Base-by-base conservation (phyloP, 2,329 filamentous ascomycete species). In the Penicillium sp. region DNA sequence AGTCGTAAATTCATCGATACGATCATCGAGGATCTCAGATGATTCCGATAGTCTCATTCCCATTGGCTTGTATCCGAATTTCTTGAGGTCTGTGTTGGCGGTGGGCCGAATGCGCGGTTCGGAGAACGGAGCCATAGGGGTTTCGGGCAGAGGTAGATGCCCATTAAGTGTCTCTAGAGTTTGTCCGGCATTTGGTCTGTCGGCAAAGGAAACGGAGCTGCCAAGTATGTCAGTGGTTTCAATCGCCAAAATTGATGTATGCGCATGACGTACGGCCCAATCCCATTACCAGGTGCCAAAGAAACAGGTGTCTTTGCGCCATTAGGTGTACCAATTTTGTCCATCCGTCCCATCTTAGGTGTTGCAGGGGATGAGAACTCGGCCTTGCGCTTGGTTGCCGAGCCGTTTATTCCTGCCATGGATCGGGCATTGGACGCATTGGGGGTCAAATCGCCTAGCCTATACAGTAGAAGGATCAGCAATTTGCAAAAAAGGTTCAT, bases 11-110 rank as follows among this genome's bases (percentile, higher is more conserved):
- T 93, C 91, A 67, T 98, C 92, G 78, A 99, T 97, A 66, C 92
- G 84, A 75, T 98, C 93, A 75, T 99, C 95, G 8, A 98, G 83
- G 45, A 96, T 90, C 73, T 96, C 93, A 4, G 93, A 96, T 0
- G 91, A 87, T 72, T 97, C 93, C 5, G 91, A 93, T 7, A 95
- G 82, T 69, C 96, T 96, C 92, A 98, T 96, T 2, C 91, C 89
- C 81, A 98, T 88, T 2, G 92, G 90, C 71, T 93, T 95, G 76
- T 98, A 99, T 1, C 82, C 86, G 65, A 97, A 88, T 72, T 96
- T 97, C 72, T 93, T 92, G 68, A 91, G 84, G 71, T 98, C 93
- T 1, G 91, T 93, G 58, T 90, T 90, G 3, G 91, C 90, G 6
- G 88, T 93, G 21, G 96, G 82, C 71, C 90, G 93, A 72, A 98